Evolutionary conservation across 78 protist species (phyloP).

Genomic region (Cavenderia fasciculata): DNA sequence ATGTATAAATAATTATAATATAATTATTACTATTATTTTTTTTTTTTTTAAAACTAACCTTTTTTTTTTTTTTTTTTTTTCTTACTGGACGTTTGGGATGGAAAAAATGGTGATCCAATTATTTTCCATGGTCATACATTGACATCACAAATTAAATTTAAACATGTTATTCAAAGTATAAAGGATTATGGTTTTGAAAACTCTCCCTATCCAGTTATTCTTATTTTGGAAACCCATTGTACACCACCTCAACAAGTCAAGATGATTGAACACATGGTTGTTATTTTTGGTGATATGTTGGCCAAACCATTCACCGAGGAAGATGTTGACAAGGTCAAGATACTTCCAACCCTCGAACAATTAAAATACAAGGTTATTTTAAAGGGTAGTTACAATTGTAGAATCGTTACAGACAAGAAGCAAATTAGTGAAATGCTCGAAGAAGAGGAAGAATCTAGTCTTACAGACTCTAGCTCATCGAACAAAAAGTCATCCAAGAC

Average conservation of each 20-base stretch:
- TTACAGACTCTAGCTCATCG: background rate
- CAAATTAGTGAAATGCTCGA: background rate
- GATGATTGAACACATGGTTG: constrained; percentile 59
- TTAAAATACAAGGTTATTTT: constrained; percentile 39
- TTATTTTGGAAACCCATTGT: constrained; percentile 88
- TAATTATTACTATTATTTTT: background rate
- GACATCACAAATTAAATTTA: constrained; percentile 79
- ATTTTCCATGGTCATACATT: constrained; percentile 94
- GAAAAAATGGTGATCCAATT: constrained; percentile 89
- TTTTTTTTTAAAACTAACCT: background rate
- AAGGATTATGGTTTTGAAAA: constrained; percentile 70
- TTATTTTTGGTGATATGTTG: constrained; percentile 46
- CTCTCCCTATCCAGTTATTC: constrained; percentile 90
- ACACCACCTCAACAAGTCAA: constrained; percentile 50
- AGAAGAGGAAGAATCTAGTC: background rate
- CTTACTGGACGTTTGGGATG: constrained; percentile 92
- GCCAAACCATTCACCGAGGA: background rate
- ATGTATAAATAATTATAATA: background rate
- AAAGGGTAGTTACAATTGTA: constrained; percentile 57
- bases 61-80: background rate
- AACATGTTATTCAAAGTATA: constrained; percentile 76
- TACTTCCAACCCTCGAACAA: constrained; percentile 41
- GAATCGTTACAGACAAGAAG: too few relatives aligned
- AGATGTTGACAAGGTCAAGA: background rate
- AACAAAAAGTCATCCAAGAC: constrained; percentile 4